Evolutionary conservation across 108 stramenopile genomes (phyloP), one percentile per base, ranked within the genome.

Genomic region (Nitzschia sp.): DNA sequence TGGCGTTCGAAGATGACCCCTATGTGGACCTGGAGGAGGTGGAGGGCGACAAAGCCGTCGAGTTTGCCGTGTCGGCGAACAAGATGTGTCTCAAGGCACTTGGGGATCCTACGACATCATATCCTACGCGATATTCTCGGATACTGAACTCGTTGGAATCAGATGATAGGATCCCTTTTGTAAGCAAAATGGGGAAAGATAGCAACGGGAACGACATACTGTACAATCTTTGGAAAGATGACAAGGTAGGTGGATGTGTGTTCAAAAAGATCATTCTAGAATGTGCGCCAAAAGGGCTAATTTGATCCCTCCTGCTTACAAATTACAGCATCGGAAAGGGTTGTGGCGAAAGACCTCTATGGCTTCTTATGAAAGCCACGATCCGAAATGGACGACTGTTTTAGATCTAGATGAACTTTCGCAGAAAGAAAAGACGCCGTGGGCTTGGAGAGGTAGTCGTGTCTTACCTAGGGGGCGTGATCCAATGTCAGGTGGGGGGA

Each of bases 381-480:
- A 70, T 9, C 78, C 85, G 3, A 59, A 85, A 71, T 96, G 96
- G 96, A 78, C 72, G 25, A 89, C 81, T 11, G 89, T 93, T 0
- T 61, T 96, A 8, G 92, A 96, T 70, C 71, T 96, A 17, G 96
- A 96, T 53, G 77, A 71, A 3, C 74, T 96, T 23, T 85, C 83
- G 8, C 56, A 77, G 53, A 33, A 87, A 29, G 85, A 89, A 55
- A 70, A 66, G 9, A 85, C 80, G 19, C 81, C 87, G 17, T 96
- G 96, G 96, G 92, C 93, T 19, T 96, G 90, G 86, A 84, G 88
- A 50, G 93, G 92, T 26, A 72, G 72, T 28, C 53, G 58, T 8
- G 63, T 85, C 2, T 58, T 88, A n/a, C 85, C 88, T 17, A 76
- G 86, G 29, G 57, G 46, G n/a, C 68, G 83, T 2, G 90, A 88